A percentile compares a stretch with the other conserved stretches of the same genome.
Conservation (phyloP, 2,329 filamentous ascomycete species). For the Botryotinia convoluta region DNA sequence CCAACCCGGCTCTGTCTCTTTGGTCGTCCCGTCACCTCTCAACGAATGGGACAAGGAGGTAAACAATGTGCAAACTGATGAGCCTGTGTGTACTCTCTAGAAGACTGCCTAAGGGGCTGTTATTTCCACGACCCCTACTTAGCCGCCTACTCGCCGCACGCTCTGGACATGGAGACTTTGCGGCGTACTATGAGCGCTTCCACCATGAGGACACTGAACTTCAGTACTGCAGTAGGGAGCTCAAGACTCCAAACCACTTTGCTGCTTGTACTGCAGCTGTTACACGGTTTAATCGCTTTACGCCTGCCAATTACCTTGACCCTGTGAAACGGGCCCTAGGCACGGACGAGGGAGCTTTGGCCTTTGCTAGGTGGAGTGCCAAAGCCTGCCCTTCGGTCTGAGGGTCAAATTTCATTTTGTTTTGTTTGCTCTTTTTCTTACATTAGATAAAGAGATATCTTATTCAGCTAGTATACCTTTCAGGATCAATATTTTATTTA, state of each 20-base stretch:
- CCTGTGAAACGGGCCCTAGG: conserved; percentile 2
- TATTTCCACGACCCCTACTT: neutral
- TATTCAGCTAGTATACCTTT: no score
- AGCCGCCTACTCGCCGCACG: neutral
- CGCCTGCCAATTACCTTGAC: conserved; percentile 8
- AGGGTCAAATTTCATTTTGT: no score
- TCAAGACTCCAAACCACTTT: conserved; percentile 8
- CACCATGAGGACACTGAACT: neutral
- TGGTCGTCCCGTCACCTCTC: neutral
- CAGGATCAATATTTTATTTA: no score
- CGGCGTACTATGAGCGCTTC: conserved; percentile 1
- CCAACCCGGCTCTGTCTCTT: conserved; percentile 8
- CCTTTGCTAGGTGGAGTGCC: no score
- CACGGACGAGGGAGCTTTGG: neutral
- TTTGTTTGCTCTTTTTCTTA: no score
- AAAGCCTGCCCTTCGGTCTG: no score
- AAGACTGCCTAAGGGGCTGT: neutral
- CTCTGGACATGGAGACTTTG: conserved; percentile 7
- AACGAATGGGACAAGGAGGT: conserved; percentile 6
- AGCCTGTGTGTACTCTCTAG: neutral
- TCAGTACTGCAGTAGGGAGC: neutral
- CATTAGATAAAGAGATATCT: no score
- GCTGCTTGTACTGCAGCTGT: no score
- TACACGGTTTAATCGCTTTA: neutral
- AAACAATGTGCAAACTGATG: conserved; percentile 4